Evolutionary conservation across 805 yeast species (phyloP), one percentile per base, ranked within the genome.

Genomic region (Yarrowia sp.): DNA sequence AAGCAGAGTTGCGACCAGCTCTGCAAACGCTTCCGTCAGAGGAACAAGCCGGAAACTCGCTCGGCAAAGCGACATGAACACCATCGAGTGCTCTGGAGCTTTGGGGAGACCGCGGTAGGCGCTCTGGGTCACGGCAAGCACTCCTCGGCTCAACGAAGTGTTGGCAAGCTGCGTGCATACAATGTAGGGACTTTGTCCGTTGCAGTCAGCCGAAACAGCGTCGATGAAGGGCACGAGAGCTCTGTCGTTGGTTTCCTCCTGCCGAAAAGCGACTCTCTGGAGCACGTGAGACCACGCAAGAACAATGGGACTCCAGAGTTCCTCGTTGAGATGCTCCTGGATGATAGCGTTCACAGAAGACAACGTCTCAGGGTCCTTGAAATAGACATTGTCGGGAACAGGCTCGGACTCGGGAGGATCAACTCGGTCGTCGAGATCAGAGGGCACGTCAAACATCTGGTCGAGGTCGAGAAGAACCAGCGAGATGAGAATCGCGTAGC

Each of bases 201-300:
- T 41, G 21, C 18, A 29, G 8, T 41, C 41, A n/a, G 25, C 36
- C 13, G 62, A 27, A n/a, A 63, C 42, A 29, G 24, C 35, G 13
- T 31, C 12, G 22, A 63, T 16, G 14, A 64, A 58, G 13, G 55
- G 53, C n/a, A 16, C 32, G 33, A 62, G 53, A n/a, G 46, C 55
- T 16, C 21, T 18, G 29, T 55, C 47, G 29, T 38, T 29, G 19
- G 58, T 29, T 29, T 64, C 67, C 8, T 65, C 65, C 25, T 63
- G 65, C 32, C 68, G 62, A 6, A 69, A 62, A 5, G 73, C 68
- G 10, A 70, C 64, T 24, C 66, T 51, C 39, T 66, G 68, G 1
- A 70, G 60, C 8, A 66, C 66, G 18, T 71, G 64, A 4, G 68
- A 66, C 75, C 75, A 73, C 8, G 68, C 70, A 13, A 73, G 67